Conservation (phyloP, 2,329 filamentous ascomycete genomes). For the Monosporascus ibericus region DNA sequence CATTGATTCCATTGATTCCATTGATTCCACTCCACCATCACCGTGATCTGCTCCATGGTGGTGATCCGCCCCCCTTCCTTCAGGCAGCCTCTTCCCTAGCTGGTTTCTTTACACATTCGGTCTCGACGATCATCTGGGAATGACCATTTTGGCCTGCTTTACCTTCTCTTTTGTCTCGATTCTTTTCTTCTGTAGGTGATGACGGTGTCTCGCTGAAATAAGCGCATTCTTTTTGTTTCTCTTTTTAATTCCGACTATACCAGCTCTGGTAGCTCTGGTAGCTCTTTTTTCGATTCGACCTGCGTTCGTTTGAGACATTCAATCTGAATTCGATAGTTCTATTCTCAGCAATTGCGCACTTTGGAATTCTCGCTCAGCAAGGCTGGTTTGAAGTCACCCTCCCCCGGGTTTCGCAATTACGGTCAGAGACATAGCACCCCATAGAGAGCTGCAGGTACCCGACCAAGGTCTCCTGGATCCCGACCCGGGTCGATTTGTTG, state of each 20-base stretch:
- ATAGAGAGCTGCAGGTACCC: slow-evolving; percentile 13
- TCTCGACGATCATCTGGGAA: background rate
- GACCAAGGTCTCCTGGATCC: slow-evolving; percentile 2
- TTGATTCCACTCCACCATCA: too few species aligned
- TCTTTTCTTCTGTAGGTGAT: background rate
- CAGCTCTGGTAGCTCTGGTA: background rate
- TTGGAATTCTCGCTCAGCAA: background rate
- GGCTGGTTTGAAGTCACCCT: slow-evolving; percentile 6
- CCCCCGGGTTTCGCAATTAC: slow-evolving; percentile 2
- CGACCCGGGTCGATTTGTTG: slow-evolving; percentile 17
- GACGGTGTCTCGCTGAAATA: background rate
- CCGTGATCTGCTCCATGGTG: too few species aligned
- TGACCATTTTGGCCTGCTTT: background rate
- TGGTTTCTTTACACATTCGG: background rate
- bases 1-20: too few species aligned
- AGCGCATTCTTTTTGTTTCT: background rate
- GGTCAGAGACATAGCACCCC: slow-evolving; percentile 9
- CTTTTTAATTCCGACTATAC: background rate
- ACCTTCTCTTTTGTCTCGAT: background rate
- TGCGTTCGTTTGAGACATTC: background rate
- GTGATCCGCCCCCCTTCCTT: background rate
- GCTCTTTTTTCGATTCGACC: background rate
- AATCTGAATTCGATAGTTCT: background rate
- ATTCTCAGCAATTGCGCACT: background rate
- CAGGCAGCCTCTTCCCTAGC: background rate